Evolutionary conservation across 2,329 filamentous ascomycete species (phyloP), one percentile per base, ranked within the genome.

Genomic region (Coniochaeta sp.): DNA sequence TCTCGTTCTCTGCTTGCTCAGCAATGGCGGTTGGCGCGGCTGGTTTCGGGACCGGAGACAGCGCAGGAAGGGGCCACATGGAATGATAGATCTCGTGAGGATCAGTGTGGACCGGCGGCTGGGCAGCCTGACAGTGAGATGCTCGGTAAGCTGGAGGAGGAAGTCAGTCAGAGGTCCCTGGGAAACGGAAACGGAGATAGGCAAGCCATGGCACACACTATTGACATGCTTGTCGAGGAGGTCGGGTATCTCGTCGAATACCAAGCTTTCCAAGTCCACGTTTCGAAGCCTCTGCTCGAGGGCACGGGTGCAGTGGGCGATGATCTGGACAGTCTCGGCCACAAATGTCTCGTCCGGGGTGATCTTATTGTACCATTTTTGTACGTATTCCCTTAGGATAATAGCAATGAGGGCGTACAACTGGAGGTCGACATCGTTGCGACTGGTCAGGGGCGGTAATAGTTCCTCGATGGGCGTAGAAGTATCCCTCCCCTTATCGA

Each of bases 381-480:
- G 86, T 32, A 99, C 87, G 66, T 91, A 96, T 57, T 96, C 91
- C 62, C 88, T 85, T 61, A 96, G 77, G 55, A 97, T 83, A 53
- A 97, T 87, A 50, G 94, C 88, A 55, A 99, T 84, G 54, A 97
- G 81, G 26, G 89, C 92, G 66, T 97, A 99, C 4, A 99, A 79
- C 70, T 99, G 88, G 52, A 95, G 73, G 67, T 99, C 94, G 54
- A 97, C 83, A 60, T 95, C 90, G 67, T 96, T 95, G 49, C 90
- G 91, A 72, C 91, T 96, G 48, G 92, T 97, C 63, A 99, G 76
- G 35, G 91, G 91, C 53, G 92, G 94, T 45, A 99, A 75, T 40
- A 96, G 74, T 60, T 91, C 87, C 54, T 95, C 84, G 59, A 95
- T 85, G 48, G 89, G 81, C 27, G 71, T 67, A n/a, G 73, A 69